Conservation (phyloP, 1,284 basidiomycete genomes). For the Trametes sp. region DNA sequence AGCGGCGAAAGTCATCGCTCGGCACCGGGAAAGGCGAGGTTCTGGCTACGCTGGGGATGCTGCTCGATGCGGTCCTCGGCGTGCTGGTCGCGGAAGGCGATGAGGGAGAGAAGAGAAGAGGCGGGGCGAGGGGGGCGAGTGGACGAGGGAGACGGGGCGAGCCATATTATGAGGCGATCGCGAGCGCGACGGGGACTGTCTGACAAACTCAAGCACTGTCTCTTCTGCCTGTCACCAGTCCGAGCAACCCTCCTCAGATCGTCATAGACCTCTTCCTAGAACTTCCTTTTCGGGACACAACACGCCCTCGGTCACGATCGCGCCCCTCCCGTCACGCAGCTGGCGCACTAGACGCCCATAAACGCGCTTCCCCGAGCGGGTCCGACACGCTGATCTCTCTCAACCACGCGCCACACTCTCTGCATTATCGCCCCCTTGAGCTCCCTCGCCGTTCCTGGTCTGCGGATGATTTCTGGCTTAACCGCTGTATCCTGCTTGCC, state of each 20-base stretch:
- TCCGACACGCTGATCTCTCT: constrained; percentile 8
- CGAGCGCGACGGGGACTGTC: background rate
- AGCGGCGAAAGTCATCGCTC: constrained; percentile 60
- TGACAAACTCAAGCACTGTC: constrained; percentile 13
- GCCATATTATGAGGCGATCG: constrained; percentile 18
- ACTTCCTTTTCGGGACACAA: constrained; percentile 2
- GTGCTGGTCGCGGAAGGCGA: constrained; percentile 5
- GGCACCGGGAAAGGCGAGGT: background rate
- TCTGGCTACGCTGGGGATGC: background rate
- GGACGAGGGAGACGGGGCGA: constrained; percentile 12
- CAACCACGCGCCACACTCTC: background rate
- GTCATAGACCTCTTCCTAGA: constrained; percentile 11
- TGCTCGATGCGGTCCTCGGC: background rate
- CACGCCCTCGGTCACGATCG: constrained; percentile 22
- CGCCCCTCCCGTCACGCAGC: constrained; percentile 13
- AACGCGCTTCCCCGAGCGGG: constrained; percentile 14
- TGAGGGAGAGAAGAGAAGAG: background rate
- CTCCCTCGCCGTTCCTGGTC: background rate
- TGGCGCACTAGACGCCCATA: constrained; percentile 3
- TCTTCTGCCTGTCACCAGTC: constrained; percentile 3
- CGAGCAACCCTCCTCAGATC: background rate
- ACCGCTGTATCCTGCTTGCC: too few relatives aligned
- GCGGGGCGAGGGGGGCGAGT: background rate
- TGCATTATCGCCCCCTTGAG: background rate
- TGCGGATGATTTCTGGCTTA: background rate